Evolutionary conservation across 306 rosid genomes (phyloP), one percentile per base, ranked within the genome.

Genomic region (Lablab purpureus): DNA sequence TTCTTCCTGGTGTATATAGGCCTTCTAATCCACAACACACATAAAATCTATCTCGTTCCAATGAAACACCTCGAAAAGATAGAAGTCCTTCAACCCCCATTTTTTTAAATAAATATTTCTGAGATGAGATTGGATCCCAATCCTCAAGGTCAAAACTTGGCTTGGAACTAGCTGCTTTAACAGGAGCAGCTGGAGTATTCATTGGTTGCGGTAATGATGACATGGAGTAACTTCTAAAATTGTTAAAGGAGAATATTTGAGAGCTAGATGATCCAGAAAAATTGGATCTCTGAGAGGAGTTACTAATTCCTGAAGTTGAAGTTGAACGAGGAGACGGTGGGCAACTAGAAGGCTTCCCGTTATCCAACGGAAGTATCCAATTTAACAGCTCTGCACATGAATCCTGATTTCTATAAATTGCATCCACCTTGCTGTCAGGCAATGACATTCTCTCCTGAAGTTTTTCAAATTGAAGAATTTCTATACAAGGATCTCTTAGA

Each of bases 171-270:
- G 87, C 80, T 70, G 90, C 87, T 87, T 92, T 95, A 41, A 83
- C 66, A 52, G 96, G 84, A 86, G 80, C 86, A 73, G 81, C 9
- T 10, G 94, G 89, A 76, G 87, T 74, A 23, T 37, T 66, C 14
- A 85, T 83, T 80, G 70, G 82, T 87, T 91, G 98, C 49, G 98
- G 98, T 54, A 95, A 45, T 10, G 99, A 76, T 75, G 99, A 95
- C 99, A 95, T 95, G 85, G 99, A 95, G 85, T 95, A 91, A 85
- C 99, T 91, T 89, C 99, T 91, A 75, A 88, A 88, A 88, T 92
- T 83, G 62, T 90, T 84, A 71, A 92, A 81, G 47, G 93, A 85
- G 73, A 90, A 84, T 47, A 94, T 82, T 69, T 86, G 97, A 80
- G 97, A 89, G 71, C 97, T 78, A 58, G 95, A 81, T 76, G 95